phyloP scores from a whole-genome alignment of 495 filamentous ascomycete species.

The Aspergillus nanangensis region DNA sequence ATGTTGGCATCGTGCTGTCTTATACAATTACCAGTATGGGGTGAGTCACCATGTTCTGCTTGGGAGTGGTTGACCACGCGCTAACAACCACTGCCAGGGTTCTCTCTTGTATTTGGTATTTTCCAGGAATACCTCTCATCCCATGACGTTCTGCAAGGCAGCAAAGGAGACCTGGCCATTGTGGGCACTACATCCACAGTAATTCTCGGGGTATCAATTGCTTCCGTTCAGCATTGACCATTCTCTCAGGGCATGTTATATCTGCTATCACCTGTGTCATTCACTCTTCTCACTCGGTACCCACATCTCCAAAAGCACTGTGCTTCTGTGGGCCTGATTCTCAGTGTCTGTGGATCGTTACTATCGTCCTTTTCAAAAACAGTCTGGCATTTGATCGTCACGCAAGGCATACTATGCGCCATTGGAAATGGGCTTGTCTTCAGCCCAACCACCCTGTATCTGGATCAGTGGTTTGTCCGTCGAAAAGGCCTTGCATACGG shows the following conservation, averaged over 20 bases:
- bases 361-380: slow-evolving; percentile 47
- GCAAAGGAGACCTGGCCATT: slow-evolving; percentile 38
- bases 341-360: slow-evolving; percentile 32
- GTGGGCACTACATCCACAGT: slow-evolving; percentile 48
- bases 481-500: slow-evolving; percentile 51
- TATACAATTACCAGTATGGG: slow-evolving; percentile 62
- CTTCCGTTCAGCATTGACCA: slow-evolving; percentile 12
- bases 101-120: slow-evolving; percentile 47
- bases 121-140: slow-evolving; percentile 44
- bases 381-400: slow-evolving; percentile 50
- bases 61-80: too few species aligned
- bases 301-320: slow-evolving; percentile 37
- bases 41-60: slow-evolving; percentile 22
- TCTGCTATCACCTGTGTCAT: slow-evolving; percentile 45
- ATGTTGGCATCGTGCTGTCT: slow-evolving; percentile 58
- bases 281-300: slow-evolving; percentile 45
- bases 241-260: slow-evolving; percentile 51
- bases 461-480: slow-evolving; percentile 55
- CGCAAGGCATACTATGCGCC: slow-evolving; percentile 52
- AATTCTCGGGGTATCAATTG: slow-evolving; percentile 1
- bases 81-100: too few species aligned
- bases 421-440: slow-evolving; percentile 48
- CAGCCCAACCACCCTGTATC: slow-evolving; percentile 46
- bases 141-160: slow-evolving; percentile 29
- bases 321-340: slow-evolving; percentile 35